Evolutionary conservation across 2,329 filamentous ascomycete genomes (phyloP), one percentile per base, ranked within the genome.

Genomic region (Domatiomyces catenatus): DNA sequence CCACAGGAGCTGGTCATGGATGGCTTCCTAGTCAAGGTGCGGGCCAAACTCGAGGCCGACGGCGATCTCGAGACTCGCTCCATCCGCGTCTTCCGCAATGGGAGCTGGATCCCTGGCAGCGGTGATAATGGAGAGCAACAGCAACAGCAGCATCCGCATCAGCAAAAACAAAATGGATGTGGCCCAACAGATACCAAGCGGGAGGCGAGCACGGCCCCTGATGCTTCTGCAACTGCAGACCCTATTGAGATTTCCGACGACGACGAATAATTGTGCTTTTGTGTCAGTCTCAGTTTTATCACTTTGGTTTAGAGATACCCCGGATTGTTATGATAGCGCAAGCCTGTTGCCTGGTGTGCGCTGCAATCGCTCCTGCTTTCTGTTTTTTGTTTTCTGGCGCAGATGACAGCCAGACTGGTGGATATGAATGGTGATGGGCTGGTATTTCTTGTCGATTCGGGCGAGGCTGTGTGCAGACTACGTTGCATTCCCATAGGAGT

Each of bases 1-100:
- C 92, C 90, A 0, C 70, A 73, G 20, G 76, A 71, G 53, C 74
- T 96, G 1, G 65, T 79, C 1, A 70, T 90, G 5, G 89, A 96
- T 60, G 76, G 76, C 1, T 95, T 88, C 62, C 70, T 95, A 44
- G 62, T 73, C 10, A 67, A 75, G 0, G 79, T 95, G 0, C 74
- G 79, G 12, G 60, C 65, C 1, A 64, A 74, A 46, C 69, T 93
- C 8, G 69, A 70, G 43, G 58, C 63, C 8, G 66, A 71, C 22
- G 68, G 73, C 17, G 61, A 80, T 26, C 65, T 70, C 3, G 69
- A 71, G 19, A 73, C 71, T 0, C 78, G 79, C 56, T 74, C 78
- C 1, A 83, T 90, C 49, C 65, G 77, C 4, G 75, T 89, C 1
- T 69, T 75, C 17, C 67, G 73, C 1, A 76, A 86, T 62, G 84